These are phyloP conservation scores for Acidiella bohemica DNA, from an alignment of 495 filamentous ascomycete genomes.

Conservation along the genomic window DNA sequence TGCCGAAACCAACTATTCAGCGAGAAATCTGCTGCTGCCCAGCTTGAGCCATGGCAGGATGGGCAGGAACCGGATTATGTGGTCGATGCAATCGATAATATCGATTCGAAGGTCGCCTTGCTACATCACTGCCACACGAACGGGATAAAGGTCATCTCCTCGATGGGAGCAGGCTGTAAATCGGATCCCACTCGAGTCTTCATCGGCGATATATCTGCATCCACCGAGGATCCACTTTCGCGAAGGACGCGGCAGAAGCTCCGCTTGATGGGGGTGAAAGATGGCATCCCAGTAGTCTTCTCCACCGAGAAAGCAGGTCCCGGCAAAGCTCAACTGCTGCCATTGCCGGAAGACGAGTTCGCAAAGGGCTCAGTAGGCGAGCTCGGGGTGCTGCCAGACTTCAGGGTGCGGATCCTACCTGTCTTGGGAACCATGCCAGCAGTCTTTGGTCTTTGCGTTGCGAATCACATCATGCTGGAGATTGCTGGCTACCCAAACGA, in stretches of 20 bases:
- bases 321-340: slow-evolving; percentile 79
- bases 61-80: slow-evolving; percentile 66
- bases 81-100: slow-evolving; percentile 96
- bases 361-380: slow-evolving; percentile 77
- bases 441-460: slow-evolving; percentile 78
- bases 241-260: slow-evolving; percentile 67
- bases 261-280: slow-evolving; percentile 62
- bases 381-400: slow-evolving; percentile 76
- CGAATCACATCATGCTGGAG: slow-evolving; percentile 80
- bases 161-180: slow-evolving; percentile 97
- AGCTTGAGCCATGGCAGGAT: slow-evolving; percentile 52
- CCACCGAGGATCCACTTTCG: slow-evolving; percentile 81
- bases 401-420: slow-evolving; percentile 82
- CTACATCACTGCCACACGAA: slow-evolving; percentile 74
- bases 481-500: slow-evolving; percentile 81
- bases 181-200: slow-evolving; percentile 86
- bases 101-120: slow-evolving; percentile 86
- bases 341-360: slow-evolving; percentile 79
- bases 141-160: slow-evolving; percentile 67
- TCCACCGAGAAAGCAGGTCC: slow-evolving; percentile 84
- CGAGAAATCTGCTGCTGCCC: slow-evolving; percentile 43
- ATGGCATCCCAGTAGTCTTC: slow-evolving; percentile 82
- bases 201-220: slow-evolving; percentile 82
- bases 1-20: slow-evolving; percentile 74
- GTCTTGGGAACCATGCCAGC: slow-evolving; percentile 96